These are phyloP conservation scores for Neophaeococcomyces mojaviensis DNA, from an alignment of 2,329 filamentous ascomycete species.

Conservation along the genomic window DNA sequence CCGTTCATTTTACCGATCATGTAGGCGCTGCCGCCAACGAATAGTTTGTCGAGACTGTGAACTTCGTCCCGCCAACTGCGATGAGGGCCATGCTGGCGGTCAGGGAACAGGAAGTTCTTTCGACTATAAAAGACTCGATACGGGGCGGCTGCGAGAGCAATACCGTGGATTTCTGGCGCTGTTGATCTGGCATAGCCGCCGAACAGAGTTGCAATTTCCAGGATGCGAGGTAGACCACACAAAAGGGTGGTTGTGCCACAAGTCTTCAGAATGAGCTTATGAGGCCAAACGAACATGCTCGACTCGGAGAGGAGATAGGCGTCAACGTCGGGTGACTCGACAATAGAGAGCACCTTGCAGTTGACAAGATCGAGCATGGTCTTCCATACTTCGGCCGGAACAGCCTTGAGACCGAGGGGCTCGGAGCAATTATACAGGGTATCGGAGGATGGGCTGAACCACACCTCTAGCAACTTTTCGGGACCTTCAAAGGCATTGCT, in stretches of 20 bases:
- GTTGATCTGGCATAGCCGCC: constrained; percentile 84
- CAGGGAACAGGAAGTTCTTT: constrained; percentile 96
- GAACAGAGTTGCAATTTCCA: constrained; percentile 80
- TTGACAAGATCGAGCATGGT: constrained; percentile 96
- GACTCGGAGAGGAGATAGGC: constrained; percentile 96
- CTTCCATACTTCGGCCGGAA: constrained; percentile 80
- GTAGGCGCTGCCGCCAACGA: constrained; percentile 88
- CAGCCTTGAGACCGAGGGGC: constrained; percentile 74
- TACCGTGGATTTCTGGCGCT: constrained; percentile 56
- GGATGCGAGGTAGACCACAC: constrained; percentile 77
- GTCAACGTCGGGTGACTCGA: constrained; percentile 89
- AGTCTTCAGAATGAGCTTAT: constrained; percentile 98
- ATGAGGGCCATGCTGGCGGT: constrained; percentile 88
- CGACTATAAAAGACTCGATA: constrained; percentile 98
- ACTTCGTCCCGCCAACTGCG: constrained; percentile 98
- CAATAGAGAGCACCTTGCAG: constrained; percentile 92
- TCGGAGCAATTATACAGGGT: constrained; percentile 63
- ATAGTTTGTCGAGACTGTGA: constrained; percentile 82
- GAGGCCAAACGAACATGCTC: constrained; percentile 99
- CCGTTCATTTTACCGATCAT: constrained; percentile 99
- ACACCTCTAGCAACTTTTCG: constrained; percentile 96
- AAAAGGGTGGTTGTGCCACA: constrained; percentile 94
- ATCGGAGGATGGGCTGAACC: constrained; percentile 78
- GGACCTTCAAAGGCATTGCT: constrained; percentile 96
- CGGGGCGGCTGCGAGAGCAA: constrained; percentile 71